Conservation (phyloP, 805 yeast genomes). For the Kluyveromyces nonfermentans region DNA sequence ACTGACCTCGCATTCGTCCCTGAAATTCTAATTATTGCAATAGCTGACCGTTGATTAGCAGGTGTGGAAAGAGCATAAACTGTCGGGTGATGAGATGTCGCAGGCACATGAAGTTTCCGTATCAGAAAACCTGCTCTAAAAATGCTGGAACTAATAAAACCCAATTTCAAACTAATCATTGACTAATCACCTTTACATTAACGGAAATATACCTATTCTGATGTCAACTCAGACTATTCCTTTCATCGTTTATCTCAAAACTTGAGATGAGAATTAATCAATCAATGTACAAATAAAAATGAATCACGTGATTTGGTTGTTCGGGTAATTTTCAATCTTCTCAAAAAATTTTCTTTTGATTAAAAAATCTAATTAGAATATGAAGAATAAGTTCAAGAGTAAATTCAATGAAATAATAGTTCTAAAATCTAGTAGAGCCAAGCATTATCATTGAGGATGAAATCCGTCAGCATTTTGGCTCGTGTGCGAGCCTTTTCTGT, state of each 20-base stretch:
- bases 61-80: constrained; percentile 87
- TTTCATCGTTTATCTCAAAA: no score
- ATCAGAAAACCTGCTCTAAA: not conserved
- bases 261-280: no score
- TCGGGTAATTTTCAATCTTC: not conserved
- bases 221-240: no score
- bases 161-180: not conserved
- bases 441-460: not conserved
- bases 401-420: not conserved
- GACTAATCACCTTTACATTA: no score
- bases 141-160: not conserved
- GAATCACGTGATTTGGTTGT: not conserved
- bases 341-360: not conserved
- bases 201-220: no score
- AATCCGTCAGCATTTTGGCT: not conserved
- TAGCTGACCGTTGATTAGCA: constrained; percentile 63
- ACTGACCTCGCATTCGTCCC: constrained; percentile 53
- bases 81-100: constrained; percentile 40
- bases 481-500: constrained; percentile 2
- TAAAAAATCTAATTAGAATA: no score
- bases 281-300: not conserved
- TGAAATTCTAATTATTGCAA: constrained; percentile 75
- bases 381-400: no score
- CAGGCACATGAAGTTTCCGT: constrained; percentile 4
- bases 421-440: not conserved